Conservation (phyloP, 495 filamentous ascomycete genomes). For the Xylaria sp. region DNA sequence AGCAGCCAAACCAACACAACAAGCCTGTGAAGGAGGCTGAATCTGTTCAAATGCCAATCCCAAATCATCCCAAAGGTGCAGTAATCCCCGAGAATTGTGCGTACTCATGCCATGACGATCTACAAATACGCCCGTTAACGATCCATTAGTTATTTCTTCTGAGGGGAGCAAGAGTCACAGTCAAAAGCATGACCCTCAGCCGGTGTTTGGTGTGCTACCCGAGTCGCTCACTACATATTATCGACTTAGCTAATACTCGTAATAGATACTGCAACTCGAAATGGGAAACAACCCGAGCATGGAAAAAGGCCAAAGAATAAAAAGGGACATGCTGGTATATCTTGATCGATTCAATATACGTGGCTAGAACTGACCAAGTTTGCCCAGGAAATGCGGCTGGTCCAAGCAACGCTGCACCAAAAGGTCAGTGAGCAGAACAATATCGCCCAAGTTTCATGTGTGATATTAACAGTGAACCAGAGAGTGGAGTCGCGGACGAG, state of each 20-base stretch:
- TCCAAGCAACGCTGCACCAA: not conserved
- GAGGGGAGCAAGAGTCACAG: not conserved
- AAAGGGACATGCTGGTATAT: slow-evolving; percentile 6
- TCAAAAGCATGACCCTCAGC: not conserved
- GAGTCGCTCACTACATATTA: not conserved
- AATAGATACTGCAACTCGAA: slow-evolving; percentile 3
- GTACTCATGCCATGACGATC: not conserved
- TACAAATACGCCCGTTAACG: not conserved
- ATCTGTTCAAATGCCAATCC: slow-evolving; percentile 7
- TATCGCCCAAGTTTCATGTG: not conserved
- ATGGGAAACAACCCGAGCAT: not conserved
- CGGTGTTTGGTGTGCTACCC: not conserved
- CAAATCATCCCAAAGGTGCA: not conserved
- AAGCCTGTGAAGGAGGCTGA: not conserved
- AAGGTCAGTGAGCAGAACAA: not conserved
- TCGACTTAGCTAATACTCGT: not conserved
- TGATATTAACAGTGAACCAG: not conserved
- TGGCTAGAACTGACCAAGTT: not conserved
- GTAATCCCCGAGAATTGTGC: slow-evolving; percentile 4
- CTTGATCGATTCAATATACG: not conserved
- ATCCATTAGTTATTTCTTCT: not conserved
- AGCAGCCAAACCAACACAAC: not conserved
- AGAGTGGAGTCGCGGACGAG: not conserved
- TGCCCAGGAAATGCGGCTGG: not conserved
- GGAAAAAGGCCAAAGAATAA: not conserved